These are phyloP conservation scores for Kentomonas sorsogonicus DNA, from an alignment of 208 protist genomes.

Conservation along the genomic window DNA sequence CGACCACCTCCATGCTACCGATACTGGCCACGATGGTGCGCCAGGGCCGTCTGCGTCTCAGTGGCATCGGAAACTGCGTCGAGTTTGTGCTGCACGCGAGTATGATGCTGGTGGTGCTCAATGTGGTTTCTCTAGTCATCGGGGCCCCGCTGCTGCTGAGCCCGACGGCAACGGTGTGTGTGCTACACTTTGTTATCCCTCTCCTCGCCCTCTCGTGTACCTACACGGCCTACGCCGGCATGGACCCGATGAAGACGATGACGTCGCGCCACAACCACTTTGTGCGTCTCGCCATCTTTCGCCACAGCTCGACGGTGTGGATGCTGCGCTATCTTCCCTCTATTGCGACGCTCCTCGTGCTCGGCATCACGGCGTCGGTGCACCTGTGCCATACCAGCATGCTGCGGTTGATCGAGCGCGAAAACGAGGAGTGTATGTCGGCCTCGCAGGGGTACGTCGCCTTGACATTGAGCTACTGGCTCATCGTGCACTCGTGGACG, in stretches of 20 bases:
- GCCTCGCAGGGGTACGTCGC: slow-evolving; percentile 67
- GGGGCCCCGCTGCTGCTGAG: slow-evolving; percentile 65
- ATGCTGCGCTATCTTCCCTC: slow-evolving; percentile 72
- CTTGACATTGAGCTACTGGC: slow-evolving; percentile 85
- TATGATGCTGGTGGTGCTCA: slow-evolving; percentile 62
- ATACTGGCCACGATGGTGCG: slow-evolving; percentile 80
- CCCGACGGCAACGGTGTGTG: slow-evolving; percentile 61
- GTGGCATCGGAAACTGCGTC: slow-evolving; percentile 77
- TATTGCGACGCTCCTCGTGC: slow-evolving; percentile 46
- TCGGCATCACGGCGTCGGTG: slow-evolving; percentile 60
- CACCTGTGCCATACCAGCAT: slow-evolving; percentile 31
- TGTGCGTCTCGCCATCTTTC: slow-evolving; percentile 76
- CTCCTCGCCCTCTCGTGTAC: slow-evolving; percentile 73
- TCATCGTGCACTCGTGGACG: slow-evolving; percentile 86
- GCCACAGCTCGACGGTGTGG: slow-evolving; percentile 74
- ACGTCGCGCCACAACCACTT: slow-evolving; percentile 80
- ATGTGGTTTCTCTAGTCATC: slow-evolving; percentile 44
- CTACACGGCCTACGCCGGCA: slow-evolving; percentile 77
- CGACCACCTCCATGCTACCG: slow-evolving; percentile 70
- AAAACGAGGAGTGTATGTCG: slow-evolving; percentile 39
- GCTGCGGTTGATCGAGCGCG: slow-evolving; percentile 22
- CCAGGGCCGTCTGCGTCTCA: slow-evolving; percentile 73
- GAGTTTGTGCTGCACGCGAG: slow-evolving; percentile 84
- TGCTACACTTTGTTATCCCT: slow-evolving; percentile 81
- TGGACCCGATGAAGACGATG: slow-evolving; percentile 83